Evolutionary conservation across 441 rosid species (phyloP).

Genomic region (Pelargonium myrrhifolium): DNA sequence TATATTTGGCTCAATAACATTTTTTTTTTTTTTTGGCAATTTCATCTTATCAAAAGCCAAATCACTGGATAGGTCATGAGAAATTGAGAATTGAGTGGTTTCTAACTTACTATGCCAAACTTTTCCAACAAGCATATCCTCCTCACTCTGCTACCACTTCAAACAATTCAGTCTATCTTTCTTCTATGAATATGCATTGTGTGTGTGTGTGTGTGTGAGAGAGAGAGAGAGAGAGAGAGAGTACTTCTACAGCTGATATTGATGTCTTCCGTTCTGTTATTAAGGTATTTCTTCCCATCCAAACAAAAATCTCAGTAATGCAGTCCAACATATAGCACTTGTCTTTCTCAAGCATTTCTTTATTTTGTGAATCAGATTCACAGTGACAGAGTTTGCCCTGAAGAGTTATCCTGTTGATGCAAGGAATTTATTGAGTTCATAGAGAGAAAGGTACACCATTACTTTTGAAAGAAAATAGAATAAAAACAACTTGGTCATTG

Average conservation of each 20-base stretch:
- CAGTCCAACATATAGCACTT: constrained; percentile 81
- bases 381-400: constrained; percentile 44
- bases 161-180: background rate
- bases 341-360: constrained; percentile 56
- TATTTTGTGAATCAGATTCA: constrained; percentile 42
- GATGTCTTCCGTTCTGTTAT: constrained; percentile 67
- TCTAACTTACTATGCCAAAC: background rate
- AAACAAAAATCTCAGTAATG: constrained; percentile 62
- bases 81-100: background rate
- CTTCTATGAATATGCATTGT: background rate
- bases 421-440: constrained; percentile 12
- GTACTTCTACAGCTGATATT: constrained; percentile 67
- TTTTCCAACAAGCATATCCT: background rate
- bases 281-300: constrained; percentile 79
- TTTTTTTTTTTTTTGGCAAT: too few species aligned
- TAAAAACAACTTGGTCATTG: background rate
- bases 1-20: too few species aligned
- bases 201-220: background rate
- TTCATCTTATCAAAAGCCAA: too few species aligned
- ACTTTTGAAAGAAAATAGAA: constrained; percentile 1
- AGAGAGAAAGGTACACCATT: background rate
- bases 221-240: constrained; percentile 11
- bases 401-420: constrained; percentile 37
- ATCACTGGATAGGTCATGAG: background rate
- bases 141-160: background rate